Evolutionary conservation across 2,329 filamentous ascomycete genomes (phyloP).

Genomic region (Exutisphaerella laricina): DNA sequence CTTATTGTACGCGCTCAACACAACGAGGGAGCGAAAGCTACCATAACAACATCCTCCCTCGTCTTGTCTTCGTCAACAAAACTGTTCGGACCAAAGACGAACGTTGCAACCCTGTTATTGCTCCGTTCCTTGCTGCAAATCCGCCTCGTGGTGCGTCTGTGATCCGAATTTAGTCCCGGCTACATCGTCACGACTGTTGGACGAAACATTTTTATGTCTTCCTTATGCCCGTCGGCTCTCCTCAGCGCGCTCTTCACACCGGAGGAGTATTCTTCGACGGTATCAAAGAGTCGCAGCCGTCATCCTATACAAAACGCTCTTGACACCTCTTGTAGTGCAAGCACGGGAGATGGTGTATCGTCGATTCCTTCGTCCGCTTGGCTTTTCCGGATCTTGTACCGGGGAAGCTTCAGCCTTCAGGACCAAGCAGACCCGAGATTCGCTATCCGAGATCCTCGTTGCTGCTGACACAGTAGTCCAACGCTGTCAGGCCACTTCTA

Average conservation of each 20-base stretch:
- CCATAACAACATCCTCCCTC: neutral
- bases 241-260: neutral
- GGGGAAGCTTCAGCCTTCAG: neutral
- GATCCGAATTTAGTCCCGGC: conserved; percentile 5
- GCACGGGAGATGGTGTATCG: neutral
- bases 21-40: neutral
- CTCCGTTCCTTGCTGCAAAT: conserved; percentile 1
- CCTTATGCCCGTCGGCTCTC: neutral
- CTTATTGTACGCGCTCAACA: neutral
- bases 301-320: neutral
- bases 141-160: conserved; percentile 3
- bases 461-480: too few relatives aligned
- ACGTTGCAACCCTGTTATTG: neutral
- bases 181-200: neutral
- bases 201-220: neutral
- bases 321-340: neutral
- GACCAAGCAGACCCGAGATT: neutral
- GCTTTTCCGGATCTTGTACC: neutral
- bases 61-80: neutral
- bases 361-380: neutral
- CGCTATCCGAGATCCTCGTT: neutral
- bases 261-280: neutral
- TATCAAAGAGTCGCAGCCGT: neutral
- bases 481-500: too few relatives aligned
- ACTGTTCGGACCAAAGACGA: neutral